A percentile compares a stretch with the other conserved stretches of the same genome.
Evolutionary conservation across 495 filamentous ascomycete species (phyloP).

Genomic region (Aspergillus funiculosus): DNA sequence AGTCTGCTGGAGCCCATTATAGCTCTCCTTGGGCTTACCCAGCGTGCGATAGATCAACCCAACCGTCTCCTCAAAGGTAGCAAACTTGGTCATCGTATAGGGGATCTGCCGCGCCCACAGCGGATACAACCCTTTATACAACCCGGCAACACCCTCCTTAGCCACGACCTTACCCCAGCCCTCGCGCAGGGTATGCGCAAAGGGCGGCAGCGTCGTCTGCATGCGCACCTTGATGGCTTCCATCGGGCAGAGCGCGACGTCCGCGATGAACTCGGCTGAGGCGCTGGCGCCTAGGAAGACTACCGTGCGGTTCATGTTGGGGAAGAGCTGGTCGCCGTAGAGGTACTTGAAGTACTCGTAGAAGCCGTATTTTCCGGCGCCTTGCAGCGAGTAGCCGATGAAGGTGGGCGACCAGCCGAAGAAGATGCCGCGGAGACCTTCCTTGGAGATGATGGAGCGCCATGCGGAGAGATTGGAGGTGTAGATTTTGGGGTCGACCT

Average conservation of each 20-base stretch:
- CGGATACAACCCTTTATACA: conserved; percentile 66
- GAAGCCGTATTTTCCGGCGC: conserved; percentile 73
- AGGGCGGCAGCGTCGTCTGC: conserved; percentile 66
- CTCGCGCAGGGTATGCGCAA: conserved; percentile 53
- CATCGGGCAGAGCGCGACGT: conserved; percentile 61
- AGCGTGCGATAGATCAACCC: conserved; percentile 55
- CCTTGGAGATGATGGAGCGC: conserved; percentile 56
- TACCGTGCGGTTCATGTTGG: conserved; percentile 54
- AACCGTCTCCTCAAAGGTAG: conserved; percentile 66
- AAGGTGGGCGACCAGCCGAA: conserved; percentile 69
- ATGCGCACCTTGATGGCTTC: conserved; percentile 70
- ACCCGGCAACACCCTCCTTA: conserved; percentile 52
- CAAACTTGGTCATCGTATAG: conserved; percentile 75
- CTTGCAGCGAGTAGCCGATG: conserved; percentile 64
- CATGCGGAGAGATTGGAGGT: conserved; percentile 61
- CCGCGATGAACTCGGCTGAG: conserved; percentile 63
- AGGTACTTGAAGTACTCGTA: conserved; percentile 72
- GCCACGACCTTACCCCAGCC: conserved; percentile 56
- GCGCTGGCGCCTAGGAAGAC: conserved; percentile 62
- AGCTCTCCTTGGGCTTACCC: conserved; percentile 61
- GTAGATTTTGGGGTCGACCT: conserved; percentile 68
- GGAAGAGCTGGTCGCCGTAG: conserved; percentile 61
- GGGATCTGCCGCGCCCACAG: conserved; percentile 69
- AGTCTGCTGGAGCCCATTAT: conserved; percentile 58
- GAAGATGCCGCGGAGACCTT: conserved; percentile 65